phyloP scores from a whole-genome alignment of 2,329 filamentous ascomycete species.

The Monilinia fructigena region DNA sequence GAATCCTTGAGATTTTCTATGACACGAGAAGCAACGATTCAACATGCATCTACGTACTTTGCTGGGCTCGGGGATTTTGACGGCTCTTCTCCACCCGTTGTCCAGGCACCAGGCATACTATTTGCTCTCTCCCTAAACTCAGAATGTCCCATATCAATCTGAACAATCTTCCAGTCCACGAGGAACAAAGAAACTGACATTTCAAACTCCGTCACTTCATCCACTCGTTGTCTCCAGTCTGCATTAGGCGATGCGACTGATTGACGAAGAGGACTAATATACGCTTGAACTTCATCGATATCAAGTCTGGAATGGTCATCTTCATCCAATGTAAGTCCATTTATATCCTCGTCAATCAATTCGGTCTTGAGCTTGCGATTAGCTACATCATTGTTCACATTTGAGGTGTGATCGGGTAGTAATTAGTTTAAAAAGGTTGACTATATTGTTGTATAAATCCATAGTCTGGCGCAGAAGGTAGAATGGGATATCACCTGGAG shows the following conservation, averaged over 20 bases:
- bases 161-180: slow-evolving; percentile 48
- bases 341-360: slow-evolving; percentile 37
- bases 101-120: slow-evolving; percentile 48
- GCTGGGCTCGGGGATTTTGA: neutral
- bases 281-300: slow-evolving; percentile 44
- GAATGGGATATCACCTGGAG: slow-evolving; percentile 33
- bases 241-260: neutral
- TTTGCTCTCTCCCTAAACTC: neutral
- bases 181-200: slow-evolving; percentile 54
- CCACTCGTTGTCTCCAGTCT: slow-evolving; percentile 38
- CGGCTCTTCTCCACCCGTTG: slow-evolving; percentile 38
- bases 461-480: slow-evolving; percentile 33
- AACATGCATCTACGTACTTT: slow-evolving; percentile 6
- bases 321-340: slow-evolving; percentile 30
- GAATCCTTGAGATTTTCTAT: slow-evolving; percentile 18
- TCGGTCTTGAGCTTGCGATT: slow-evolving; percentile 52
- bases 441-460: slow-evolving; percentile 55
- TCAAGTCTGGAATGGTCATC: slow-evolving; percentile 32
- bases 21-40: slow-evolving; percentile 2
- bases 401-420: slow-evolving; percentile 49
- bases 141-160: slow-evolving; percentile 39
- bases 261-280: slow-evolving; percentile 42
- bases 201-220: slow-evolving; percentile 53
- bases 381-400: slow-evolving; percentile 48
- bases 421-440: slow-evolving; percentile 58